Base-by-base conservation (phyloP, 371 early-diverging fungal genomes). In the Mortierella sp. region DNA sequence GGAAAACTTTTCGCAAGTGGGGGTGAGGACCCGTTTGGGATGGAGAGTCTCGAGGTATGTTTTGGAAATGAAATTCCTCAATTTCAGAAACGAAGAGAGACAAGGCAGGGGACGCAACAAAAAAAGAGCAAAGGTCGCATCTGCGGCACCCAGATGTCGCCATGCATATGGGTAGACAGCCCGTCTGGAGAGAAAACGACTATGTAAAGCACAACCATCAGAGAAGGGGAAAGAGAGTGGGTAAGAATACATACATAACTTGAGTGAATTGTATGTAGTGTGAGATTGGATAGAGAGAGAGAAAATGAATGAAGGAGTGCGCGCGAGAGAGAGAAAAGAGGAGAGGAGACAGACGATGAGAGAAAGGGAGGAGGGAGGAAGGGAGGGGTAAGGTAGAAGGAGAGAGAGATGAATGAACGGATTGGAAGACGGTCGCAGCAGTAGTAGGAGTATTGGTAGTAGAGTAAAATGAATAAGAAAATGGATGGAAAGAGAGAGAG, bases 11-110 rank as follows among this genome's bases (percentile, higher is more conserved):
- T 58, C 19, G n/a, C n/a, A n/a, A n/a, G n/a, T n/a, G n/a, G n/a
- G n/a, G n/a, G n/a, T n/a, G n/a, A n/a, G n/a, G n/a, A n/a, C n/a
- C n/a, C n/a, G n/a, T n/a, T n/a, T n/a, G n/a, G n/a, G n/a, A n/a
- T n/a, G n/a, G n/a, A n/a, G n/a, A n/a, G n/a, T 16, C 61, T 34
- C 37, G 37, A 58, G 22, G 61, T 22, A 34, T 58, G 61, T 58
- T 55, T 55, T 34, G 24, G 19, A 34, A 58, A 58, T 58, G 61
- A 34, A 58, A 58, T 58, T 58, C 61, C 22, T 58, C 61, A 53
- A 11, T 53, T 53, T n/a, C n/a, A n/a, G n/a, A n/a, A n/a, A n/a
- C n/a, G n/a, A n/a, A n/a, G n/a, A n/a, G n/a, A n/a, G 29, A 31
- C 16, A 24, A 4, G 14, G 9, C 34, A 58, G 61, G 37, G 34